These are phyloP conservation scores for Colletotrichum sp. DNA, from an alignment of 2,329 filamentous ascomycete genomes.

Conservation along the genomic window DNA sequence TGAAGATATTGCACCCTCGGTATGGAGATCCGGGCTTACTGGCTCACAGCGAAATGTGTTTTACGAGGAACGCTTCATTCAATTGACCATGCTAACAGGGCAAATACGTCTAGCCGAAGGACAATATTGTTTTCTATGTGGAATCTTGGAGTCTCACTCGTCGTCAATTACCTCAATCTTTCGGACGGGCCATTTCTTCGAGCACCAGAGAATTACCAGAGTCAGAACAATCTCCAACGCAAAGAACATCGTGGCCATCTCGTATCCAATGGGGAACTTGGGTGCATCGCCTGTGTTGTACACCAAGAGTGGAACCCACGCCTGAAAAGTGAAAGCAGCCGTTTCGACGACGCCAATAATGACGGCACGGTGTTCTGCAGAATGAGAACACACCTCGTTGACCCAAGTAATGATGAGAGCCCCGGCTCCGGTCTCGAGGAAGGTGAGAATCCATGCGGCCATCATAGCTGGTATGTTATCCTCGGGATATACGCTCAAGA, in stretches of 20 bases:
- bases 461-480: conserved; percentile 38
- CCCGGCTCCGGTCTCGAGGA: conserved; percentile 37
- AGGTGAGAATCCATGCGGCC: conserved; percentile 40
- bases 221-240: conserved; percentile 29
- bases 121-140: not conserved
- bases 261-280: conserved; percentile 43
- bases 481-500: conserved; percentile 38
- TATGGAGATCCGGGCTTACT: not conserved
- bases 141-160: not conserved
- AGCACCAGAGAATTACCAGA: not conserved
- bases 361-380: conserved; percentile 53
- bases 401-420: conserved; percentile 49
- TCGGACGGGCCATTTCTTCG: not conserved
- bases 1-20: not conserved
- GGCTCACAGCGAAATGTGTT: not conserved
- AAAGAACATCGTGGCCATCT: conserved; percentile 36
- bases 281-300: conserved; percentile 41
- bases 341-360: conserved; percentile 55
- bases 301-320: conserved; percentile 46
- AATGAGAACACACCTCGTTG: conserved; percentile 48
- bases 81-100: not conserved
- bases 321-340: conserved; percentile 46
- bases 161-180: not conserved
- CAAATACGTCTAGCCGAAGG: not conserved
- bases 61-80: not conserved